Evolutionary conservation across 2,329 filamentous ascomycete species (phyloP).

Genomic region (Alternaria gansuensis): DNA sequence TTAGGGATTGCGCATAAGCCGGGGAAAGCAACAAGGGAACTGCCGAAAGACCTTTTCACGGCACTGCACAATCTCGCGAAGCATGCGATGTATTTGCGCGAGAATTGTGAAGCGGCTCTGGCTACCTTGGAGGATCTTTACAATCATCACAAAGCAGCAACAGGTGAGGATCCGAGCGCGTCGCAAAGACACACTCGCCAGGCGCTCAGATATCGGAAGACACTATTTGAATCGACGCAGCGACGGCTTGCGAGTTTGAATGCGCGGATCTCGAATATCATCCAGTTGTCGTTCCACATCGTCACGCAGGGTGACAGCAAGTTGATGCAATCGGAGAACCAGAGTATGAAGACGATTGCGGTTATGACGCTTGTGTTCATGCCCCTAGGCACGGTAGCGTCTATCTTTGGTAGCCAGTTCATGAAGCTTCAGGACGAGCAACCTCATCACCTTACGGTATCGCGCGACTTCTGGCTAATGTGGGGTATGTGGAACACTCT

Average conservation of each 20-base stretch:
- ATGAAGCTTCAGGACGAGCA: conserved; percentile 35
- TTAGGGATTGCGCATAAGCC: conserved; percentile 32
- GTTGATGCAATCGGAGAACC: conserved; percentile 51
- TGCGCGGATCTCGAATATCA: conserved; percentile 51
- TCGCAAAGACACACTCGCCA: conserved; percentile 25
- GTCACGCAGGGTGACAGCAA: conserved; percentile 53
- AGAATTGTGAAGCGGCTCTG: conserved; percentile 46
- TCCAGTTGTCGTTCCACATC: conserved; percentile 53
- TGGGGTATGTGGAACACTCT: conserved; percentile 23
- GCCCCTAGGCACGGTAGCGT: conserved; percentile 50
- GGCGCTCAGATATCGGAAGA: conserved; percentile 43
- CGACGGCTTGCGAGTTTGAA: conserved; percentile 49
- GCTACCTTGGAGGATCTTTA: conserved; percentile 39
- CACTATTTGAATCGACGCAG: conserved; percentile 48
- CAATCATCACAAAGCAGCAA: conserved; percentile 28
- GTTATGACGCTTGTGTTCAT: conserved; percentile 57
- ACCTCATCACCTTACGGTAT: conserved; percentile 34
- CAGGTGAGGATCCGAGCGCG: conserved; percentile 13
- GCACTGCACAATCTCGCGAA: conserved; percentile 53
- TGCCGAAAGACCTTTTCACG: conserved; percentile 31
- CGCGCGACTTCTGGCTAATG: conserved; percentile 45
- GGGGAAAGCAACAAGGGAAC: conserved; percentile 31
- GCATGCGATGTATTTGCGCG: conserved; percentile 51
- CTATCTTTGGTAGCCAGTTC: conserved; percentile 45
- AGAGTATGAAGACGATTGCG: conserved; percentile 59